Base-by-base conservation (phyloP, 176 grass and related monocot species). In the Musa beccarii region DNA sequence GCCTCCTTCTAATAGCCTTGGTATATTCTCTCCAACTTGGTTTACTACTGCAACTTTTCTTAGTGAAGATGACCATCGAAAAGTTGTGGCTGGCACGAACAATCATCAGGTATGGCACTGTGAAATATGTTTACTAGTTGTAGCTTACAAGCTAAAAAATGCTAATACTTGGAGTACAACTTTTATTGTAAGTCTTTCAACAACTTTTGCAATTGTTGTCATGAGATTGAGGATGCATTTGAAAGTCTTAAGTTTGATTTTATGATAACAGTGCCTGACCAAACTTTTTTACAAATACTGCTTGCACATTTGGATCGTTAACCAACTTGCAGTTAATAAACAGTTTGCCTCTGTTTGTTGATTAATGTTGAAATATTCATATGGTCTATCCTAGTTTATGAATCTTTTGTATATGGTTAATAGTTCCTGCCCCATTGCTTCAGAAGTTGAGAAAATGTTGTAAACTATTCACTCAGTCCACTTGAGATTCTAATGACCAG, bases 51-150 rank as follows among this genome's bases (percentile, higher is more conserved):
- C 88, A 78, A 88, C 91, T 63, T 99, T 99, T 81, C 69, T 99
- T 75, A 89, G 81, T 61, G 84, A 99, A 81, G 91, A 89, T 81
- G 96, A 99, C 88, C 89, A 99, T 85, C 86, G 96, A 53, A 99
- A 99, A 84, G 88, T 99, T 86, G 88, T 89, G 56, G 85, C 85
- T 57, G 86, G 96, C 55, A 95, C 91, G 14, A 86, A 83, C 79
- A 77, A 89, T 72, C 83, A 99, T 86, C 91, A 99, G 96, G 96
- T 95, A 89, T 72, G 16, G 1, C 72, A 17, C 9, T 24, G 17
- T 6, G 13, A 12, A 10, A 14, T 70, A 51, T 19, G 2, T 10
- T 15, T 17, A 69, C 15, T 1, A 25, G 21, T 26, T 19, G 50
- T 8, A 49, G 1, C 1, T 11, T 69, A 34, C 2, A 67, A 29